phyloP scores from a whole-genome alignment of 2,329 filamentous ascomycete genomes.

The Alternaria ventricosa region DNA sequence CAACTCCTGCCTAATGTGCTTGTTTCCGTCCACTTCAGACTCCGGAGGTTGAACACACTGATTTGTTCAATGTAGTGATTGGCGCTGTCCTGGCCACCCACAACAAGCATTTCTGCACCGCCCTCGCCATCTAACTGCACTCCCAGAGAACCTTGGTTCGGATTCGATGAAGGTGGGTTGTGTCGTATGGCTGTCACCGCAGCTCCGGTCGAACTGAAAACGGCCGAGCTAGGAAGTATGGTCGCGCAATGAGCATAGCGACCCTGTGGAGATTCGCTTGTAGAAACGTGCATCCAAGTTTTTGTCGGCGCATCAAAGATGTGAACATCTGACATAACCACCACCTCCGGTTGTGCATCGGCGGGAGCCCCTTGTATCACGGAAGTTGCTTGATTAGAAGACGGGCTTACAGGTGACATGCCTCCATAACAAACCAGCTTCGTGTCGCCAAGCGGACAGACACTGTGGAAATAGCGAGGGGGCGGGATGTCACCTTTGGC shows the following conservation, averaged over 20 bases:
- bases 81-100: slow-evolving; percentile 94
- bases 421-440: slow-evolving; percentile 98
- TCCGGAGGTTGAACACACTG: slow-evolving; percentile 95
- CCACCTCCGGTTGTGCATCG: slow-evolving; percentile 82
- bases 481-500: slow-evolving; percentile 84
- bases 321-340: slow-evolving; percentile 98
- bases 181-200: slow-evolving; percentile 87
- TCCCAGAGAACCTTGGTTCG: slow-evolving; percentile 86
- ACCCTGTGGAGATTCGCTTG: slow-evolving; percentile 84
- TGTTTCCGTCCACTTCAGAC: slow-evolving; percentile 93
- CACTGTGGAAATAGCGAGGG: slow-evolving; percentile 95
- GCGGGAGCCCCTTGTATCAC: slow-evolving; percentile 48
- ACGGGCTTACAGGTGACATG: slow-evolving; percentile 79
- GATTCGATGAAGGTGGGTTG: slow-evolving; percentile 81
- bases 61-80: slow-evolving; percentile 99
- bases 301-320: slow-evolving; percentile 86
- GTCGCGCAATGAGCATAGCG: slow-evolving; percentile 96
- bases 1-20: slow-evolving; percentile 88
- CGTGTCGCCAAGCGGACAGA: slow-evolving; percentile 90
- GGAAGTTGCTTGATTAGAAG: slow-evolving; percentile 45
- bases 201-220: slow-evolving; percentile 83
- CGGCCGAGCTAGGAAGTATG: slow-evolving; percentile 84
- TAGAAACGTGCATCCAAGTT: slow-evolving; percentile 84
- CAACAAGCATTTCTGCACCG: slow-evolving; percentile 95
- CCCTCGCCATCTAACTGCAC: slow-evolving; percentile 89